Conservation (phyloP, 257 asterid genomes). For the Nyctanthes arbortristis region DNA sequence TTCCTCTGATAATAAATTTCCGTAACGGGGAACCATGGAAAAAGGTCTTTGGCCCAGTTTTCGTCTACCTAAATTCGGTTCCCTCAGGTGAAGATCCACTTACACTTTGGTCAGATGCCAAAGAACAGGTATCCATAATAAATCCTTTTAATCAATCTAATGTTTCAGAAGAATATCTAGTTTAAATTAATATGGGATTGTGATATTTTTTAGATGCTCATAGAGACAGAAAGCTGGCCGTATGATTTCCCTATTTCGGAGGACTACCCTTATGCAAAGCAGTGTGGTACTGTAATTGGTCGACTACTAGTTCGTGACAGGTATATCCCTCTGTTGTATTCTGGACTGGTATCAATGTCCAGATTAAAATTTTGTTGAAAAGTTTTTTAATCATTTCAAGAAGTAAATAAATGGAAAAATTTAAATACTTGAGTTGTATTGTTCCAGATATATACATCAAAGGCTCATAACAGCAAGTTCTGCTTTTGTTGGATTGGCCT, state of each 20-base stretch:
- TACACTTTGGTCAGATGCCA: constrained; percentile 73
- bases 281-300: constrained; percentile 64
- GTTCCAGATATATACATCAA: constrained; percentile 45
- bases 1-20: constrained; percentile 39
- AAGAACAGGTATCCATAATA: constrained; percentile 46
- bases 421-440: neutral
- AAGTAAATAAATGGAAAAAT: neutral
- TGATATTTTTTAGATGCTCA: constrained; percentile 47
- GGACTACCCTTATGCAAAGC: constrained; percentile 43
- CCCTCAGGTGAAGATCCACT: constrained; percentile 39
- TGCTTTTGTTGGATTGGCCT: constrained; percentile 75
- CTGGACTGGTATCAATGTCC: neutral
- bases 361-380: neutral
- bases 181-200: neutral
- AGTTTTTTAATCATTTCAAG: neutral
- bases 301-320: constrained; percentile 63
- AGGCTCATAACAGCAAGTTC: constrained; percentile 53
- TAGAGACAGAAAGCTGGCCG: constrained; percentile 77
- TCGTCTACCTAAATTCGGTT: constrained; percentile 57
- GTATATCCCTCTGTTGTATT: constrained; percentile 25
- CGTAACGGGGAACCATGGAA: constrained; percentile 69
- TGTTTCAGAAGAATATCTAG: neutral
- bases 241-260: constrained; percentile 63
- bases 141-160: neutral
- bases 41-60: constrained; percentile 81